Conservation (phyloP, 2,329 filamentous ascomycete genomes). For the Botryotinia calthae region DNA sequence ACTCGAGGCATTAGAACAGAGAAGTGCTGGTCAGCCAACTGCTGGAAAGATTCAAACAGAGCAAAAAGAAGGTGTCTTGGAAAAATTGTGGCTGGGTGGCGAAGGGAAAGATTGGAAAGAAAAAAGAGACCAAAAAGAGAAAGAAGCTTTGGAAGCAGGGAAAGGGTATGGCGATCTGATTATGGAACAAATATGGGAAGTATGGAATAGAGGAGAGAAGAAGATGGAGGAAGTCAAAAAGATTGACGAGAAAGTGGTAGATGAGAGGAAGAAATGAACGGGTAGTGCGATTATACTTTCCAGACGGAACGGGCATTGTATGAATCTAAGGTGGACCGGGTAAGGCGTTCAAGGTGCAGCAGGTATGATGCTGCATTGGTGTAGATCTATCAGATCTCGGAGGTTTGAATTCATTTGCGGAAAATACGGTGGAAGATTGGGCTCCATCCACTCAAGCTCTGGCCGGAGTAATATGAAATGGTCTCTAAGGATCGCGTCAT, state of each 20-base stretch:
- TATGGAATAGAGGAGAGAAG: slow-evolving; percentile 46
- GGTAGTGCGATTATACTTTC: slow-evolving; percentile 2
- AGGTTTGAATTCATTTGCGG: background rate
- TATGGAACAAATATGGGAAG: slow-evolving; percentile 47
- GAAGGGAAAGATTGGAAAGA: slow-evolving; percentile 44
- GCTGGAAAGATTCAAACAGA: slow-evolving; percentile 23
- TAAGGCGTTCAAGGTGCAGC: background rate
- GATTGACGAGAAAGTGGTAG: slow-evolving; percentile 29
- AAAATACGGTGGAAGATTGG: background rate
- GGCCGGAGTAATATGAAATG: background rate
- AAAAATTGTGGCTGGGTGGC: slow-evolving; percentile 57
- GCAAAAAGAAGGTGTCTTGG: slow-evolving; percentile 38
- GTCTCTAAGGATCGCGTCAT: background rate
- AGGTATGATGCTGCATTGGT: background rate
- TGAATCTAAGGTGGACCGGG: background rate
- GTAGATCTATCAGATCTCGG: background rate
- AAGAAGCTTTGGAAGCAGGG: slow-evolving; percentile 38
- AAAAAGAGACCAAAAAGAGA: slow-evolving; percentile 37
- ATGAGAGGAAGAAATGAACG: slow-evolving; percentile 21
- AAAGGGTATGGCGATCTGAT: slow-evolving; percentile 45
- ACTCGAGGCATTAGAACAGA: slow-evolving; percentile 17
- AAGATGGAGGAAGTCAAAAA: slow-evolving; percentile 36
- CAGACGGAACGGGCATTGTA: background rate
- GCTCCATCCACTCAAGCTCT: background rate
- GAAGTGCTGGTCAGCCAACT: slow-evolving; percentile 19